Evolutionary conservation across 495 filamentous ascomycete genomes (phyloP).

Genomic region (Aspergillus hancockii): DNA sequence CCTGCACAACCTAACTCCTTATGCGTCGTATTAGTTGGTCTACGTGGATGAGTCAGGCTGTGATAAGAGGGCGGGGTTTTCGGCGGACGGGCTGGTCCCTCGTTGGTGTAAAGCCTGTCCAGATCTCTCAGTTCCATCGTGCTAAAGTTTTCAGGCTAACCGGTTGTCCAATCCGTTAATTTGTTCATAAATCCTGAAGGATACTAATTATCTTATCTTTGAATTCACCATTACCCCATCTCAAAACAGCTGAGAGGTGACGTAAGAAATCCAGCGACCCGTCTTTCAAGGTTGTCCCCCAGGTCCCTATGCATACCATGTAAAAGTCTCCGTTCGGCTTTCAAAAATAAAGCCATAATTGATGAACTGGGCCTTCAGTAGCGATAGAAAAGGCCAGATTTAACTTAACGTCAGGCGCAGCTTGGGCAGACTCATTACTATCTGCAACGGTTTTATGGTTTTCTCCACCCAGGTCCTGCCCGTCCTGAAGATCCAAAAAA

Average conservation of each 20-base stretch:
- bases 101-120: too few species aligned
- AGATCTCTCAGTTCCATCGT: too few species aligned
- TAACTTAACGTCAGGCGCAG: not conserved
- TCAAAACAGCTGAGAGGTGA: constrained; percentile 13
- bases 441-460: not conserved
- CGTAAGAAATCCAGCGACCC: constrained; percentile 12
- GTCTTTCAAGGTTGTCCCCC: constrained; percentile 17
- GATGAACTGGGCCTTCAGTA: constrained; percentile 16
- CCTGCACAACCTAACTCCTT: too few species aligned
- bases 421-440: not conserved
- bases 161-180: too few species aligned
- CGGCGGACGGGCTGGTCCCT: too few species aligned
- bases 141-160: too few species aligned
- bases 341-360: constrained; percentile 18
- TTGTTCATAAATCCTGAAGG: too few species aligned
- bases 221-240: constrained; percentile 11
- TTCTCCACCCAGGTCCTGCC: not conserved
- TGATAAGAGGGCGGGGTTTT: too few species aligned
- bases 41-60: too few species aligned
- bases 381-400: constrained; percentile 17
- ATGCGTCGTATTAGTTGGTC: too few species aligned
- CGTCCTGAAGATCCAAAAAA: constrained; percentile 4
- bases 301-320: constrained; percentile 14
- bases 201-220: constrained; percentile 7
- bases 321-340: constrained; percentile 9